Base-by-base conservation (phyloP, 2,329 filamentous ascomycete species). In the Neofusicoccum laricinum region DNA sequence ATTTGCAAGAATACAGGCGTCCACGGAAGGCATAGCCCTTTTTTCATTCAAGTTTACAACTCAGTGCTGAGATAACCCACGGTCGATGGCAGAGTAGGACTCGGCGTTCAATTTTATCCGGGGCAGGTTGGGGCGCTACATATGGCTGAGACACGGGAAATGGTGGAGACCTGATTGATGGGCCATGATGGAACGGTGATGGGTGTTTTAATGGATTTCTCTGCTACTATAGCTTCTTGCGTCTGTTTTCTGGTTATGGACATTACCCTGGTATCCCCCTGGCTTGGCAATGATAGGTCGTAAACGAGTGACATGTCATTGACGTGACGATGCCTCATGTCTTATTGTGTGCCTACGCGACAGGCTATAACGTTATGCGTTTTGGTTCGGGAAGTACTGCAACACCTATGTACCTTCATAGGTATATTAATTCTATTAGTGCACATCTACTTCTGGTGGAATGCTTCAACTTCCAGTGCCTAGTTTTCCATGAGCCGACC, bases 1-100 rank as follows among this genome's bases (percentile, higher is more conserved):
- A 4, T 15, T 46, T 59, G 30, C 40, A 59, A 21, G 25, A 36
- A 19, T 34, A 21, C 41, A 36, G 55, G 55, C 55, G 55, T 45
- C 46, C 55, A 59, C 10, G 53, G 53, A 45, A n/a, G 25, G 55
- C 41, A 59, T 59, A 36, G 46, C 55, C 41, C 41, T 7, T 45
- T 45, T 58, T 45, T 58, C 19, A 46, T 46, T 30, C 25, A 59
- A 40, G 5, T 46, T 36, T 46, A 14, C 30, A 36, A 32, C 30
- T n/a, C 40, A 59, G 8, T 12, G 30, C 38, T 36, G 55, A 59
- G 15, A 21, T 46, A 36, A 32, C 19, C 41, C 15, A 46, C 25
- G 40, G 41, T 15, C 17, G 40, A 21, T 58, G 32, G 36, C 34
- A 38, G 7, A 32, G 40, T 34, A 34, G 53, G 53, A 19, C n/a